These are phyloP conservation scores for Gnomoniopsis smithogilvyi DNA, from an alignment of 2,329 filamentous ascomycete genomes.

Conservation along the genomic window DNA sequence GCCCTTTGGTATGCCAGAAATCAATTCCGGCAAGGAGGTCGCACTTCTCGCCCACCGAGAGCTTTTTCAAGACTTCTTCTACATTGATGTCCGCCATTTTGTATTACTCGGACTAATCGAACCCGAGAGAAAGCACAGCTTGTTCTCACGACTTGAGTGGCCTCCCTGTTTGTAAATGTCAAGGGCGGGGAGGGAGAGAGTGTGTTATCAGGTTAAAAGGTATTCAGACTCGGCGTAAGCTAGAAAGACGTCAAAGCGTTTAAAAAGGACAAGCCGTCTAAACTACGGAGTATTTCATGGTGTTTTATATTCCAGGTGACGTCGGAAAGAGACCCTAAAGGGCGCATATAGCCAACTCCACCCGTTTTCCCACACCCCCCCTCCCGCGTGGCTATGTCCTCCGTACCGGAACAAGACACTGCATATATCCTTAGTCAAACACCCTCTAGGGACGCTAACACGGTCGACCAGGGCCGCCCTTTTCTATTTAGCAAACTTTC, in stretches of 20 bases:
- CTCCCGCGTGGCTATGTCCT: too few species aligned
- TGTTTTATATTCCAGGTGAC: not conserved
- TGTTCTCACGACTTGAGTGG: not conserved
- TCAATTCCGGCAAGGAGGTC: slow-evolving; percentile 56
- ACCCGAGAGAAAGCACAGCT: not conserved
- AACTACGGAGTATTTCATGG: not conserved
- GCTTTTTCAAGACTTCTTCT: slow-evolving; percentile 51
- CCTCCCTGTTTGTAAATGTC: too few species aligned
- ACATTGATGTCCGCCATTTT: slow-evolving; percentile 51
- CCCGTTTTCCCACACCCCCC: not conserved
- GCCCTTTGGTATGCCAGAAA: slow-evolving; percentile 65
- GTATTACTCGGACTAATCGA: not conserved
- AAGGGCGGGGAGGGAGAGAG: not conserved
- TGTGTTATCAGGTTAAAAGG: not conserved
- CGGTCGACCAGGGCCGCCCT: too few species aligned
- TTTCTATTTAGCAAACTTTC: too few species aligned
- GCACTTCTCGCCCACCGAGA: slow-evolving; percentile 50
- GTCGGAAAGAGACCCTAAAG: not conserved
- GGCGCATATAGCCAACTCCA: not conserved
- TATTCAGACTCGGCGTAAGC: not conserved
- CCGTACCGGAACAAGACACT: too few species aligned
- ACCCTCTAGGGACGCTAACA: too few species aligned
- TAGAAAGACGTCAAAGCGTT: not conserved
- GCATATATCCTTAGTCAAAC: too few species aligned
- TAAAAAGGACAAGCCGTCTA: not conserved